Conservation (phyloP, 2,329 filamentous ascomycete species). For the Exophiala oligosperma region DNA sequence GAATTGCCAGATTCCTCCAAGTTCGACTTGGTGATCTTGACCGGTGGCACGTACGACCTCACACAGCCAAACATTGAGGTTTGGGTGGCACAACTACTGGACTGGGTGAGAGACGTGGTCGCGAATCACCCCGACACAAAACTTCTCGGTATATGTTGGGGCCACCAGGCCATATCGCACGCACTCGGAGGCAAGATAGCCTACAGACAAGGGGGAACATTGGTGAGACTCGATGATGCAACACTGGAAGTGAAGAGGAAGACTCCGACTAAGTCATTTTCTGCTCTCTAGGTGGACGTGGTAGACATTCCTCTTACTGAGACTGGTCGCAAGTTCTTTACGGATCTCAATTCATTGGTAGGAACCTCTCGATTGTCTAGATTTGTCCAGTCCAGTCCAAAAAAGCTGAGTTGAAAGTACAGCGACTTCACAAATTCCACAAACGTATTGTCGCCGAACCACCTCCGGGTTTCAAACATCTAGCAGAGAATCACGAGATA, state of each 20-base stretch:
- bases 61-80: slow-evolving; percentile 33
- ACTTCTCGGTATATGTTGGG: slow-evolving; percentile 45
- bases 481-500: slow-evolving; percentile 42
- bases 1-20: slow-evolving; percentile 1
- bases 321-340: slow-evolving; percentile 42
- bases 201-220: slow-evolving; percentile 1
- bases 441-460: slow-evolving; percentile 40
- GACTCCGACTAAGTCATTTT: not conserved
- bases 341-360: slow-evolving; percentile 20
- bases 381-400: not conserved
- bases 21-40: slow-evolving; percentile 11
- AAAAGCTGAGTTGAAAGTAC: slow-evolving; percentile 22
- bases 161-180: slow-evolving; percentile 45
- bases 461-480: slow-evolving; percentile 36
- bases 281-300: slow-evolving; percentile 1
- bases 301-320: slow-evolving; percentile 37
- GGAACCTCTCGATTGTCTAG: not conserved
- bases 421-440: slow-evolving; percentile 43
- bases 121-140: slow-evolving; percentile 34
- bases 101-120: slow-evolving; percentile 40
- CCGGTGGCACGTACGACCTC: slow-evolving; percentile 9
- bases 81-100: slow-evolving; percentile 46
- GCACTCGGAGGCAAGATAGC: slow-evolving; percentile 22
- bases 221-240: not conserved
- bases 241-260: not conserved